Base-by-base conservation (phyloP, 495 filamentous ascomycete species). In the Trichoderma virens region DNA sequence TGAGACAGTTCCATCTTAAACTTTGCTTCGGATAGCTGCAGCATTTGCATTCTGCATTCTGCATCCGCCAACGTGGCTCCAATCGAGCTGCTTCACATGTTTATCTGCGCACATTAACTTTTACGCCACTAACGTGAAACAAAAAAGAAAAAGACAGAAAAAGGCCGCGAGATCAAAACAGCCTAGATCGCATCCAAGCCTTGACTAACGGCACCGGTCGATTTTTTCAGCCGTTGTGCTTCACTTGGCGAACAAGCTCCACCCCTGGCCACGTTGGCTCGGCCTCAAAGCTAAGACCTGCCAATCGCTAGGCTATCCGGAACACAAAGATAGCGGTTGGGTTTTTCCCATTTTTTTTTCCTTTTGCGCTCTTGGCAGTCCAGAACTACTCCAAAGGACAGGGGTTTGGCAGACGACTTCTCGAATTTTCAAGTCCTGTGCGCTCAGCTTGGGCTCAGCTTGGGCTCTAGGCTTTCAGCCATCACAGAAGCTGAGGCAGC, bases 221-320 rank as follows among this genome's bases (percentile, higher is more conserved):
- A 11, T 5, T 41, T 41, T 18, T 41, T 41, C 18, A 3, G 14
- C 9, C 11, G 0, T 9, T 14, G 9, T 41, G 14, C 38, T 41
- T 41, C 18, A 16, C 18, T 41, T 41, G n/a, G n/a, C n/a, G 18
- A 13, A 18, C 38, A n/a, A 23, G 43, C 18, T 20, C 43, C 43
- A 47, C 43, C 41, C 41, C 43, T 47, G 43, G 43, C 43, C 43
- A 47, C 43, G 43, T 47, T 47, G 43, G 43, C 43, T 47, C 43
- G 43, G 18, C 11, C n/a, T n/a, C n/a, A n/a, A n/a, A 35, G 5
- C 34, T 41, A 11, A 18, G 38, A 16, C 38, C 13, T 41, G 38
- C 18, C 18, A 47, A 23, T 20, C 43, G 43, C 43, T 23, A 47
- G 43, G 8, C 20, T 20, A 47, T 23, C 43, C 43, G 43, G 20